phyloP scores from a whole-genome alignment of 176 grass and related monocot genomes.

The Secale cereale region DNA sequence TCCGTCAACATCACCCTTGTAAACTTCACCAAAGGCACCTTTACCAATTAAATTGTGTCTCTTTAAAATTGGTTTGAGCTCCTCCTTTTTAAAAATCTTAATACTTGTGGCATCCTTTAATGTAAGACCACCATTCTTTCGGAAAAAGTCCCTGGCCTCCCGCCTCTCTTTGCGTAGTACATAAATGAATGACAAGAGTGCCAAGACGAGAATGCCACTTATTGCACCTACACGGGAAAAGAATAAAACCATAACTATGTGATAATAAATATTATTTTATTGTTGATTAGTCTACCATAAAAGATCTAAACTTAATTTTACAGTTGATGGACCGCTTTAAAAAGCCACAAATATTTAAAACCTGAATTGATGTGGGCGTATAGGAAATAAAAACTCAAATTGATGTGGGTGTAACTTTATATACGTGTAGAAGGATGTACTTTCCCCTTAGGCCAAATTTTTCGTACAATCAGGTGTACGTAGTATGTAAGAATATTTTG shows the following conservation, averaged over 20 bases:
- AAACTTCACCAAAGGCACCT: neutral
- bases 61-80: neutral
- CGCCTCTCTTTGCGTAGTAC: neutral
- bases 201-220: neutral
- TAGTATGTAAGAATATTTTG: too few relatives aligned
- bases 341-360: too few relatives aligned
- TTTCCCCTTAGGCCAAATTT: too few relatives aligned
- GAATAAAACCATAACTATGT: neutral
- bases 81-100: neutral
- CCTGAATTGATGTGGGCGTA: too few relatives aligned
- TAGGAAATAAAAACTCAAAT: too few relatives aligned
- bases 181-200: neutral
- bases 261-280: too few relatives aligned
- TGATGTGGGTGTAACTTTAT: too few relatives aligned
- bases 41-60: neutral
- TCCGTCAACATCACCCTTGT: neutral
- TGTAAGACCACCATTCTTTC: neutral
- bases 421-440: too few relatives aligned
- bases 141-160: neutral
- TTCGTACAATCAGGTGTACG: too few relatives aligned
- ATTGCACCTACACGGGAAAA: neutral
- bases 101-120: neutral
- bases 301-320: too few relatives aligned
- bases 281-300: too few relatives aligned
- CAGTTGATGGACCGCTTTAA: too few relatives aligned